These are phyloP conservation scores for Leccinum truebloodii DNA, from an alignment of 768 basidiomycete genomes.

Conservation along the genomic window DNA sequence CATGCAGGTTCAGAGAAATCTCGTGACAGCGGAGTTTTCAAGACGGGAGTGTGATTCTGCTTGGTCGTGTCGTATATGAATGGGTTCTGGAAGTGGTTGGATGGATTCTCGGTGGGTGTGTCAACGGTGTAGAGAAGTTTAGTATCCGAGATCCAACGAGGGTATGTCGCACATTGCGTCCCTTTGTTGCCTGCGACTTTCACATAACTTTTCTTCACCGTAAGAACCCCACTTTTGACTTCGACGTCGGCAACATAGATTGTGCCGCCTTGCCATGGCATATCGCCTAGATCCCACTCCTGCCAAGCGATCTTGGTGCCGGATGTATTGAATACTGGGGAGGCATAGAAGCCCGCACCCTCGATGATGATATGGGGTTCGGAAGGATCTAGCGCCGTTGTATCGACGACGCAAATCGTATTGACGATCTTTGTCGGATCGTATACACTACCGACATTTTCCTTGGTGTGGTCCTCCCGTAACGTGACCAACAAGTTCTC, in stretches of 20 bases:
- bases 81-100: constrained; percentile 49
- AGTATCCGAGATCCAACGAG: constrained; percentile 42
- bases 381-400: constrained; percentile 16
- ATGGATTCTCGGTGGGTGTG: constrained; percentile 40
- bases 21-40: constrained; percentile 19
- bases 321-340: constrained; percentile 55
- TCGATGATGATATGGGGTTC: constrained; percentile 43
- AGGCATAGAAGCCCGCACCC: constrained; percentile 68
- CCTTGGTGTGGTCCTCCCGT: constrained; percentile 64
- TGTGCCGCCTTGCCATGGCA: constrained; percentile 66
- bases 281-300: constrained; percentile 63
- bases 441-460: too few relatives aligned
- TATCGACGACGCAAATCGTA: constrained; percentile 56
- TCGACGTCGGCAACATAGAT: constrained; percentile 50
- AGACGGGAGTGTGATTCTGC: constrained; percentile 27
- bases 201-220: constrained; percentile 22
- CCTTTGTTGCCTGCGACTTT: constrained; percentile 50
- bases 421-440: constrained; percentile 44
- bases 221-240: constrained; percentile 10
- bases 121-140: constrained; percentile 61
- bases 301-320: constrained; percentile 58
- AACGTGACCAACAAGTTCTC: constrained; percentile 55
- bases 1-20: constrained; percentile 29
- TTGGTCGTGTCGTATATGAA: constrained; percentile 26
- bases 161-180: constrained; percentile 39